phyloP scores from a whole-genome alignment of 1,284 basidiomycete species.

The Austroboletus novae-zelandiae region DNA sequence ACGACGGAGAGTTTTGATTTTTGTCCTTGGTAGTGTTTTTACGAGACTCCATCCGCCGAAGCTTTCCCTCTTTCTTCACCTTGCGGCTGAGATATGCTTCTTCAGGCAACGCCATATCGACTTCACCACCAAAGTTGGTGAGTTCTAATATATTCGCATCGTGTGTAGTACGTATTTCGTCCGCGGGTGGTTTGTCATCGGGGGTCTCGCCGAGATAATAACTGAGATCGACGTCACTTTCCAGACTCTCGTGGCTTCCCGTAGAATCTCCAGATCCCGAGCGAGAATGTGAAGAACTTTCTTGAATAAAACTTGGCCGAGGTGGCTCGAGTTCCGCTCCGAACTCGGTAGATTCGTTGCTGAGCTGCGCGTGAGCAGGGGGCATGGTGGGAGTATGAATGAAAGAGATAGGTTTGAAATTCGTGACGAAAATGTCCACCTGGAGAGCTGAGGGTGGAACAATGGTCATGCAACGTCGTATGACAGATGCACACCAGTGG shows the following conservation, averaged over 20 bases:
- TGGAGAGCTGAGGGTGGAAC: slow-evolving; percentile 59
- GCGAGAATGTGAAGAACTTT: slow-evolving; percentile 5
- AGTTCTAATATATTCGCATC: slow-evolving; percentile 64
- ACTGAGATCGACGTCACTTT: slow-evolving; percentile 42
- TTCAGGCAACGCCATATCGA: slow-evolving; percentile 60
- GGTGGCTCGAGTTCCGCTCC: slow-evolving; percentile 40
- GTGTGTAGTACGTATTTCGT: slow-evolving; percentile 39
- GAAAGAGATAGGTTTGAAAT: slow-evolving; percentile 33
- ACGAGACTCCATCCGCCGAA: slow-evolving; percentile 57
- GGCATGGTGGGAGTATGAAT: slow-evolving; percentile 1
- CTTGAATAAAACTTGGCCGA: slow-evolving; percentile 39
- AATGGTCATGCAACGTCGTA: slow-evolving; percentile 68
- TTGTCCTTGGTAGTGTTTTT: slow-evolving; percentile 27
- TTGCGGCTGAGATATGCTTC: slow-evolving; percentile 61
- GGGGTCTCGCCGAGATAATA: slow-evolving; percentile 43
- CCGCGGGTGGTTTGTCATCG: slow-evolving; percentile 29
- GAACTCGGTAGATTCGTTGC: not conserved
- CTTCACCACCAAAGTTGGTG: slow-evolving; percentile 82
- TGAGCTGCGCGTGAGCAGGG: slow-evolving; percentile 3
- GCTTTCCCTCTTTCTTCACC: slow-evolving; percentile 67
- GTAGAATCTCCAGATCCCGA: slow-evolving; percentile 30
- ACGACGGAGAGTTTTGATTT: slow-evolving; percentile 1
- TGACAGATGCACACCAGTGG: slow-evolving; percentile 74
- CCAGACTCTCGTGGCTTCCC: slow-evolving; percentile 35
- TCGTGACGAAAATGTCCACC: slow-evolving; percentile 81